A percentile compares a stretch with the other conserved stretches of the same genome.
Evolutionary conservation across 441 rosid genomes (phyloP).

Genomic region (Populus hybrid): DNA sequence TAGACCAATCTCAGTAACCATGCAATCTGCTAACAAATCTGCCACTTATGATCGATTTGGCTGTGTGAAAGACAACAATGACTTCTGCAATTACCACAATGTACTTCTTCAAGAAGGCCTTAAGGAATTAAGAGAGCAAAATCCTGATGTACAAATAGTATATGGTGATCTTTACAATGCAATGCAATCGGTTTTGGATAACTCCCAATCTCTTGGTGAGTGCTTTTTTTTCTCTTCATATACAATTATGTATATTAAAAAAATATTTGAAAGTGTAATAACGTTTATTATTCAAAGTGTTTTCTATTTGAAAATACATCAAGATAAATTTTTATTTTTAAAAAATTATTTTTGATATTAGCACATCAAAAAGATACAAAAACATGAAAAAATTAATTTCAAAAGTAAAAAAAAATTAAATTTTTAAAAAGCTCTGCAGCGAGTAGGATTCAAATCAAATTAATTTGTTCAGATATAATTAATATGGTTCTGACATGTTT

Average conservation of each 20-base stretch:
- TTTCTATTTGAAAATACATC: accelerated
- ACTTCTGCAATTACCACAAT: background rate
- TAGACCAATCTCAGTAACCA: background rate
- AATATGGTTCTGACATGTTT: too few species aligned
- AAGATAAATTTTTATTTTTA: too few species aligned
- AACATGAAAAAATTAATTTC: too few species aligned
- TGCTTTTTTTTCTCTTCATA: background rate
- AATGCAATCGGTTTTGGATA: background rate
- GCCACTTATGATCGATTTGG: background rate
- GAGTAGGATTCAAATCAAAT: too few species aligned
- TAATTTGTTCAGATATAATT: background rate
- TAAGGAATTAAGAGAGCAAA: background rate
- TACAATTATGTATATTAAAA: too few species aligned
- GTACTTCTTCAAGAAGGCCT: slow-evolving; percentile 6
- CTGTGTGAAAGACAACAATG: slow-evolving; percentile 9
- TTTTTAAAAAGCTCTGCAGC: too few species aligned
- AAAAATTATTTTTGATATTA: too few species aligned
- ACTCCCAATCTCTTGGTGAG: slow-evolving; percentile 8
- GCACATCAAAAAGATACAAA: too few species aligned
- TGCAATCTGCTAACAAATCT: background rate
- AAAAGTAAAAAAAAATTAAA: too few species aligned
- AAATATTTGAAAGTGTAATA: accelerated
- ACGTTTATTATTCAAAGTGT: accelerated
- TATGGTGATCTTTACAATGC: slow-evolving; percentile 14
- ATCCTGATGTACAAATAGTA: slow-evolving; percentile 1